A percentile compares a stretch with the other conserved stretches of the same genome.
Conservation (phyloP, 441 rosid genomes). For the Brassica hybrid region DNA sequence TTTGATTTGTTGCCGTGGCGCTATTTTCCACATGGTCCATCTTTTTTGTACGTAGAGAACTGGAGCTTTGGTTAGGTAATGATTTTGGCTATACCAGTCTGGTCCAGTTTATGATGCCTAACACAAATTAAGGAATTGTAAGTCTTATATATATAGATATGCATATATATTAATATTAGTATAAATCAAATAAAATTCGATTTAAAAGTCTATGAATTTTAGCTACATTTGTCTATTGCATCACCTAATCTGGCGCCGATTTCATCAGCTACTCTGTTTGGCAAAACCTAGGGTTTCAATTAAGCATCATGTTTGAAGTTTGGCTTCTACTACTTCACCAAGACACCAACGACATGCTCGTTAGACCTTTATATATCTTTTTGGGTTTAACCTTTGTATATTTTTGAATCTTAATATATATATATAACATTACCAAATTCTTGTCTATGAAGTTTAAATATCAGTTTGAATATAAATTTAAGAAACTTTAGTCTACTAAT, state of each 20-base stretch:
- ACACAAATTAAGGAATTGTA: too few species aligned
- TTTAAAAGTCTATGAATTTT: not conserved
- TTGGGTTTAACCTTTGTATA: not conserved
- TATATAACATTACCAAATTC: not conserved
- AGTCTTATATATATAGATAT: too few species aligned
- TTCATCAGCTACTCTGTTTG: not conserved
- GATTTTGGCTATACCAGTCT: too few species aligned
- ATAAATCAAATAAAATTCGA: not conserved
- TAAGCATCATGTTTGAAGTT: conserved; percentile 10
- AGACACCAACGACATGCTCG: not conserved
- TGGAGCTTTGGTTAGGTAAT: too few species aligned
- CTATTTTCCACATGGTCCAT: too few species aligned
- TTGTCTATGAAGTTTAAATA: not conserved
- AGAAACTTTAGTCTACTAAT: not conserved
- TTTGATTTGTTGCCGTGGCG: too few species aligned
- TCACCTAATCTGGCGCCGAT: too few species aligned
- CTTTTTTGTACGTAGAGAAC: too few species aligned
- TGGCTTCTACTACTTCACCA: conserved; percentile 7
- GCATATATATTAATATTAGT: not conserved
- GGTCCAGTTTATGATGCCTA: too few species aligned
- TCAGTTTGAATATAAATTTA: not conserved
- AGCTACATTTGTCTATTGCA: not conserved
- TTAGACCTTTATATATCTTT: not conserved
- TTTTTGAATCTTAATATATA: not conserved
- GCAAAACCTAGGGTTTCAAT: not conserved